These are phyloP conservation scores for Salvia rosmarinus DNA, from an alignment of 257 asterid species.

Conservation along the genomic window DNA sequence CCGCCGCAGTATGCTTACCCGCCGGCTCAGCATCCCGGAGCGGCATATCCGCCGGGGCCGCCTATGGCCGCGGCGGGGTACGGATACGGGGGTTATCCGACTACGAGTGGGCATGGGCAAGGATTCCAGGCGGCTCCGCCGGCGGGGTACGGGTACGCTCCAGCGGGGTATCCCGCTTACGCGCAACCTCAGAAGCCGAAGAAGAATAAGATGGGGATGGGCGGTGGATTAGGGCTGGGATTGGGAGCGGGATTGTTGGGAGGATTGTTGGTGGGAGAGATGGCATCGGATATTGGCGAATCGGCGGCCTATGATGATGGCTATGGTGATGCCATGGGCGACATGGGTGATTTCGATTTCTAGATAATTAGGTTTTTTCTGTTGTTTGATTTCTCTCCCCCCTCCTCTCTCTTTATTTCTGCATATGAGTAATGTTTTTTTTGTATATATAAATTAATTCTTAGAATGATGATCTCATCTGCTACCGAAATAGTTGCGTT, in stretches of 20 bases:
- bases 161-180: constrained; percentile 46
- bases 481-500: no score
- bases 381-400: not conserved
- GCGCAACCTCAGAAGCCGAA: constrained; percentile 52
- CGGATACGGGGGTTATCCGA: constrained; percentile 38
- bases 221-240: constrained; percentile 71
- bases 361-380: not conserved
- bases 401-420: not conserved
- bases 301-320: constrained; percentile 52
- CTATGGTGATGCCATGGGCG: constrained; percentile 56
- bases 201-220: constrained; percentile 60
- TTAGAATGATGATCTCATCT: no score
- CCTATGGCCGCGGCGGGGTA: constrained; percentile 36
- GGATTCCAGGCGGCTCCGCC: constrained; percentile 50
- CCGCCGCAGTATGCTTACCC: constrained; percentile 32
- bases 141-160: constrained; percentile 45
- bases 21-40: constrained; percentile 36
- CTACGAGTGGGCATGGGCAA: constrained; percentile 31
- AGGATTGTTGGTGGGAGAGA: constrained; percentile 82
- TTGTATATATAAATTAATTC: no score
- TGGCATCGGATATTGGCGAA: constrained; percentile 59
- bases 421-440: not conserved
- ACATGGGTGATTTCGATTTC: constrained; percentile 44
- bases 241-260: constrained; percentile 92
- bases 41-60: constrained; percentile 41